These are phyloP conservation scores for Globisporangium perplexum DNA, from an alignment of 352 stramenopile species.

Conservation along the genomic window DNA sequence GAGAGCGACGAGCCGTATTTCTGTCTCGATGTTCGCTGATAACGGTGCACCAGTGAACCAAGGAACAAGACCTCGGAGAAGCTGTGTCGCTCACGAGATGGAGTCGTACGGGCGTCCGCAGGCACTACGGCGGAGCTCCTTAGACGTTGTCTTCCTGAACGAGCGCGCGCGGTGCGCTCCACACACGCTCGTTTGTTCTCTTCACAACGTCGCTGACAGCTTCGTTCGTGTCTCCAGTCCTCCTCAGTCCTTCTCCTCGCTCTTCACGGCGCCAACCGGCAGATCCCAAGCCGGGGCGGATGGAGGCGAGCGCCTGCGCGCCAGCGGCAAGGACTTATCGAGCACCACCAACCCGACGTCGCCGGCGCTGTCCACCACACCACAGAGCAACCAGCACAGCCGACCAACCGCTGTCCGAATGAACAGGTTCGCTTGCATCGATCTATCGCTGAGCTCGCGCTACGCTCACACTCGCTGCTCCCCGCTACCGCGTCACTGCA, in stretches of 20 bases:
- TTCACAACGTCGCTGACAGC: not conserved
- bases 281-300: slow-evolving; percentile 6
- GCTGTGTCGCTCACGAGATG: slow-evolving; percentile 17
- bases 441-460: not conserved
- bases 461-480: not conserved
- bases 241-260: slow-evolving; percentile 23
- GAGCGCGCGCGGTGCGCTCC: slow-evolving; percentile 23
- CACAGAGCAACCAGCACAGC: slow-evolving; percentile 13
- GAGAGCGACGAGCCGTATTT: not conserved
- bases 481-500: slow-evolving; percentile 3
- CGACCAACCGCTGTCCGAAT: slow-evolving; percentile 4
- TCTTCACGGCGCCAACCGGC: slow-evolving; percentile 15
- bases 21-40: not conserved
- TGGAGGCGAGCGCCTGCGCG: slow-evolving; percentile 2
- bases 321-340: slow-evolving; percentile 2
- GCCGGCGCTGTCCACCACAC: no score
- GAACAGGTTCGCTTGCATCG: slow-evolving; percentile 2
- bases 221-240: slow-evolving; percentile 8
- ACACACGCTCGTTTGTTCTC: not conserved
- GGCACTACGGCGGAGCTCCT: slow-evolving; percentile 16
- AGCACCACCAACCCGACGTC: not conserved
- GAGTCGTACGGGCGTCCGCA: slow-evolving; percentile 39
- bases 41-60: no score
- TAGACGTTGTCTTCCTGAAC: slow-evolving; percentile 35
- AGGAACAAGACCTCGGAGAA: no score